phyloP scores from a whole-genome alignment of 164 flowering plant species.

The Vitis riparia region DNA sequence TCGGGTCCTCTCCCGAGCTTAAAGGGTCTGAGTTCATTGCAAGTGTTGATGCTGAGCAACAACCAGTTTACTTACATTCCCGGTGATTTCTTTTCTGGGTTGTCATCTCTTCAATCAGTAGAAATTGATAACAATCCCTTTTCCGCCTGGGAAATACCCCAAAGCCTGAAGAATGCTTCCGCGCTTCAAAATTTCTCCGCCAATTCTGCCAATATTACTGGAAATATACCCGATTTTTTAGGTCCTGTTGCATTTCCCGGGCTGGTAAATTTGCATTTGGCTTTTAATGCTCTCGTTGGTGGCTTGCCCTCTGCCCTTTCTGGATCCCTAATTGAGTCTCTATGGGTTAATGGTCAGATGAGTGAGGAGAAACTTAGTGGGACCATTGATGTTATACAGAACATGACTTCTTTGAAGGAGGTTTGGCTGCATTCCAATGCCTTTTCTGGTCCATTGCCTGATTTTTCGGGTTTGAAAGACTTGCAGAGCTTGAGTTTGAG shows the following conservation, averaged over 20 bases:
- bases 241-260: conserved; percentile 59
- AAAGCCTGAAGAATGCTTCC: conserved; percentile 45
- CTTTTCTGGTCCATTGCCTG: conserved; percentile 86
- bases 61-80: conserved; percentile 67
- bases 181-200: conserved; percentile 84
- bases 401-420: conserved; percentile 71
- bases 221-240: conserved; percentile 64
- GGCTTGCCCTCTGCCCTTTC: conserved; percentile 60
- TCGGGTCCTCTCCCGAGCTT: conserved; percentile 75
- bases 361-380: conserved; percentile 50
- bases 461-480: conserved; percentile 51
- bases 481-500: conserved; percentile 61
- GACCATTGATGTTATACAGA: conserved; percentile 56
- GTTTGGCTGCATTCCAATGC: conserved; percentile 77
- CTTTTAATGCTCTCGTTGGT: conserved; percentile 64
- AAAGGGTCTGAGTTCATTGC: conserved; percentile 58
- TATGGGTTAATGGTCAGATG: conserved; percentile 88
- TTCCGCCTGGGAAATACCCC: conserved; percentile 68
- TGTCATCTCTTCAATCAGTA: conserved; percentile 50
- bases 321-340: conserved; percentile 53
- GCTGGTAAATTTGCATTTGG: conserved; percentile 55
- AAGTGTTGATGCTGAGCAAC: conserved; percentile 51
- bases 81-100: conserved; percentile 62
- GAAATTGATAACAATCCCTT: conserved; percentile 71
- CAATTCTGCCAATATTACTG: conserved; percentile 62